These are phyloP conservation scores for Apiotrichum montevideense DNA, from an alignment of 1,284 basidiomycete species.

Conservation along the genomic window DNA sequence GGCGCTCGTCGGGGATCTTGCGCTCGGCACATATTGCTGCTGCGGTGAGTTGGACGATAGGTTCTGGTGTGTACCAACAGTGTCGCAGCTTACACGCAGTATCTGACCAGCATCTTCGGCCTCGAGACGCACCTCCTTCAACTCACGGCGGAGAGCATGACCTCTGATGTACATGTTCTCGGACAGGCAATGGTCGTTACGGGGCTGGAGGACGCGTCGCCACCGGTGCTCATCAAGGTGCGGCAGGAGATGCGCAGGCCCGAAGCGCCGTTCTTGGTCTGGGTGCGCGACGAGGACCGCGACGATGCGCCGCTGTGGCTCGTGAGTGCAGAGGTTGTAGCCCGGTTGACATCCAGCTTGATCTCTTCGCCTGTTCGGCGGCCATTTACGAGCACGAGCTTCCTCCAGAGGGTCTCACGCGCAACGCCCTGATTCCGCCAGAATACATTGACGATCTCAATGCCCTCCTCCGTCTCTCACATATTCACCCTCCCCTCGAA, in stretches of 20 bases:
- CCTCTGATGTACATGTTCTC: not conserved
- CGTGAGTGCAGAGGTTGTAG: conserved; percentile 15
- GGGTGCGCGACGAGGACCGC: conserved; percentile 30
- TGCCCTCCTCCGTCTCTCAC: conserved; percentile 31
- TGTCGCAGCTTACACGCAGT: conserved; percentile 10
- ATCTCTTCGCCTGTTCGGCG: conserved; percentile 28
- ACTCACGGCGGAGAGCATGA: conserved; percentile 6
- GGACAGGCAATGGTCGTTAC: conserved; percentile 27
- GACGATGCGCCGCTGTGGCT: conserved; percentile 28
- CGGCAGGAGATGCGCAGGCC: conserved; percentile 5
- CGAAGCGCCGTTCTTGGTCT: conserved; percentile 23
- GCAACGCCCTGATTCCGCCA: conserved; percentile 14
- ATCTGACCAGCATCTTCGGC: conserved; percentile 27
- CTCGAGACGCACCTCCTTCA: conserved; percentile 15
- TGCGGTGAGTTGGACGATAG: conserved; percentile 1
- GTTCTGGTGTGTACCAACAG: not conserved
- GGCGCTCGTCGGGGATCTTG: not conserved
- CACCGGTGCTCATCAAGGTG: conserved; percentile 28
- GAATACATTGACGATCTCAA: conserved; percentile 27
- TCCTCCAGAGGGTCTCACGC: conserved; percentile 12
- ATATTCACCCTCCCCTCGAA: conserved; percentile 37
- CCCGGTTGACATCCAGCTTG: conserved; percentile 17
- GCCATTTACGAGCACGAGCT: conserved; percentile 11
- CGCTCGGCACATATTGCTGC: not conserved
- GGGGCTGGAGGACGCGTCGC: conserved; percentile 27